These are phyloP conservation scores for Penicillium manginii DNA, from an alignment of 495 filamentous ascomycete genomes.

Conservation along the genomic window DNA sequence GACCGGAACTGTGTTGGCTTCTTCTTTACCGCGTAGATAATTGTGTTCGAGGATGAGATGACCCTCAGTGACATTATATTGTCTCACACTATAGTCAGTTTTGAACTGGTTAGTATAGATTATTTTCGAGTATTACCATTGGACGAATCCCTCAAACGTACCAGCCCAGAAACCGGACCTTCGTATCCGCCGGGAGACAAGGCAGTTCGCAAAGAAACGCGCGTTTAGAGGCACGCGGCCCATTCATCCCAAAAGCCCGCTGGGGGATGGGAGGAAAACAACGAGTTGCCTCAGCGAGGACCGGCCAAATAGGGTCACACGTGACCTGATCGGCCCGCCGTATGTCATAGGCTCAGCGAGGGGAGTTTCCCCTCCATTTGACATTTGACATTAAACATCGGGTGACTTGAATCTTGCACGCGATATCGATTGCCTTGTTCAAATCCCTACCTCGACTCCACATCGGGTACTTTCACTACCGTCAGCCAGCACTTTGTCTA, in stretches of 20 bases:
- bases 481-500: not conserved
- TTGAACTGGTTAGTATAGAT: conserved; percentile 11
- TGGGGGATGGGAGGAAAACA: not conserved
- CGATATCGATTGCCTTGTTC: conserved; percentile 3
- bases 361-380: conserved; percentile 37
- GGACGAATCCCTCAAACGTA: conserved; percentile 43
- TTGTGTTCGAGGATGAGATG: conserved; percentile 69
- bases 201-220: conserved; percentile 69
- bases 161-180: conserved; percentile 94
- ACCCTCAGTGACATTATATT: conserved; percentile 64
- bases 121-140: not conserved
- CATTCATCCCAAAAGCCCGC: conserved; percentile 46
- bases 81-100: conserved; percentile 58
- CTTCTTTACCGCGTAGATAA: conserved; percentile 49
- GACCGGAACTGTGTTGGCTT: conserved; percentile 55
- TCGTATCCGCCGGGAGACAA: conserved; percentile 59
- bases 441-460: not conserved
- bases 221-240: conserved; percentile 66
- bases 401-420: conserved; percentile 12
- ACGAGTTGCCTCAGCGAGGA: conserved; percentile 9
- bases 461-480: not conserved
- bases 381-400: conserved; percentile 21
- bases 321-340: conserved; percentile 39
- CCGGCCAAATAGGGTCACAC: conserved; percentile 25
- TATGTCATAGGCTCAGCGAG: conserved; percentile 50